A percentile compares a stretch with the other conserved stretches of the same genome.
phyloP scores from a whole-genome alignment of 306 rosid species.

The Pueraria montana region DNA sequence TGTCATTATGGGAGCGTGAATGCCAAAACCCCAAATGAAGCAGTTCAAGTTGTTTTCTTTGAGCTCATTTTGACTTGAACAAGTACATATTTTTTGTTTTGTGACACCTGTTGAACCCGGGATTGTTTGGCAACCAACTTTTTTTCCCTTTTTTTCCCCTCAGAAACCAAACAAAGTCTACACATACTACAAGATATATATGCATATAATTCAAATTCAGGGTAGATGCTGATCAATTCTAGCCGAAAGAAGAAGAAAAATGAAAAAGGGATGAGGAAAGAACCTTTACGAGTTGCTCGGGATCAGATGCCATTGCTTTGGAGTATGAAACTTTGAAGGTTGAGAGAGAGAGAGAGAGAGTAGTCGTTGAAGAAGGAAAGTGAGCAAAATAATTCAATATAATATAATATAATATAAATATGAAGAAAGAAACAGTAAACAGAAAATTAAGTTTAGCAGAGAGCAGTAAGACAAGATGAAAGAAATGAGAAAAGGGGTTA shows the following conservation, averaged over 20 bases:
- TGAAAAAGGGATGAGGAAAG: neutral
- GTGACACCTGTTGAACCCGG: constrained; percentile 19
- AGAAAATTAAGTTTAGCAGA: neutral
- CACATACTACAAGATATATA: neutral
- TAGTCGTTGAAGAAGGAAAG: neutral
- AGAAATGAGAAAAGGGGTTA: neutral
- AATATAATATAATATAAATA: neutral
- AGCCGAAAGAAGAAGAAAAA: constrained; percentile 4
- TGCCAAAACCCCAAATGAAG: constrained; percentile 23
- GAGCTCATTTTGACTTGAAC: constrained; percentile 13
- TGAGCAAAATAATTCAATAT: neutral
- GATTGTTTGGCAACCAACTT: constrained; percentile 18
- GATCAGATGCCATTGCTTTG: constrained; percentile 67
- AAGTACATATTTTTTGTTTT: constrained; percentile 41
- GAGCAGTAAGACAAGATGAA: no score
- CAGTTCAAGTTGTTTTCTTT: constrained; percentile 10
- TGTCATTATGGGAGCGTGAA: neutral
- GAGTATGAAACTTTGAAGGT: constrained; percentile 8
- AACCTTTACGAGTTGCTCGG: constrained; percentile 65
- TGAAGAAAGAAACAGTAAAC: neutral
- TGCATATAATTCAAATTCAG: neutral
- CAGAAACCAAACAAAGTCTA: constrained; percentile 9
- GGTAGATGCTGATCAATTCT: neutral
- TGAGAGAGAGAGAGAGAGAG: neutral
- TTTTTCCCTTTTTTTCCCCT: neutral